These are phyloP conservation scores for Scutellaria baicalensis DNA, from an alignment of 257 asterid genomes.

Conservation along the genomic window DNA sequence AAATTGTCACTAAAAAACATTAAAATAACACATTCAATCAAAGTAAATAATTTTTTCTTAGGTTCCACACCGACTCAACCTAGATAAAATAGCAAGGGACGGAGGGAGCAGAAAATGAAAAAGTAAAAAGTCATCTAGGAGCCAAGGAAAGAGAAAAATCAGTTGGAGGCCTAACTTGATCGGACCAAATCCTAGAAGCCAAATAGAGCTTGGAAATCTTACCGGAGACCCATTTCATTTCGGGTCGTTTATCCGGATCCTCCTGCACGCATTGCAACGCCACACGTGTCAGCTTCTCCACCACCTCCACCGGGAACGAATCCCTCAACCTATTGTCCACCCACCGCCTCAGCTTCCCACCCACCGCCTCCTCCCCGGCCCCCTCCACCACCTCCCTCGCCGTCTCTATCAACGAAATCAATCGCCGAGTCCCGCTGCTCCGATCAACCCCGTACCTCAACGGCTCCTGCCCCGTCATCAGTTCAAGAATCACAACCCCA, in stretches of 20 bases:
- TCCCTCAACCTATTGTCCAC: conserved; percentile 77
- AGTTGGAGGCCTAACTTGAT: conserved; percentile 41
- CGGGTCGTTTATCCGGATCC: conserved; percentile 78
- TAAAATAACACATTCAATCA: too few species aligned
- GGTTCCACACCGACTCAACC: too few species aligned
- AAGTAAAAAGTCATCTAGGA: conserved; percentile 36
- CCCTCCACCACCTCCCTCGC: conserved; percentile 47
- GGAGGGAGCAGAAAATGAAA: not conserved
- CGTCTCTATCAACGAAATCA: conserved; percentile 47
- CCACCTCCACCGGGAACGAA: conserved; percentile 95
- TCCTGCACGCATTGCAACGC: conserved; percentile 78
- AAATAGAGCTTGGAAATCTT: conserved; percentile 73
- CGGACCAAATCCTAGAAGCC: conserved; percentile 59
- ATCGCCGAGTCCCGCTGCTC: conserved; percentile 32
- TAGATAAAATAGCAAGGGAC: too few species aligned
- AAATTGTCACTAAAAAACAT: too few species aligned
- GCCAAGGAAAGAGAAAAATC: conserved; percentile 71
- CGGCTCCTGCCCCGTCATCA: conserved; percentile 79
- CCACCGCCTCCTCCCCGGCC: conserved; percentile 40
- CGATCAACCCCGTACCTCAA: conserved; percentile 46
- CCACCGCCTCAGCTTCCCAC: conserved; percentile 70
- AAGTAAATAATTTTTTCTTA: too few species aligned
- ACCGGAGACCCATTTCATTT: conserved; percentile 72
- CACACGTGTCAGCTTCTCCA: conserved; percentile 54
- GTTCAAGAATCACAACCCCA: conserved; percentile 79